phyloP scores from a whole-genome alignment of 2,329 filamentous ascomycete species.

The Scleromitrula shiraiana region DNA sequence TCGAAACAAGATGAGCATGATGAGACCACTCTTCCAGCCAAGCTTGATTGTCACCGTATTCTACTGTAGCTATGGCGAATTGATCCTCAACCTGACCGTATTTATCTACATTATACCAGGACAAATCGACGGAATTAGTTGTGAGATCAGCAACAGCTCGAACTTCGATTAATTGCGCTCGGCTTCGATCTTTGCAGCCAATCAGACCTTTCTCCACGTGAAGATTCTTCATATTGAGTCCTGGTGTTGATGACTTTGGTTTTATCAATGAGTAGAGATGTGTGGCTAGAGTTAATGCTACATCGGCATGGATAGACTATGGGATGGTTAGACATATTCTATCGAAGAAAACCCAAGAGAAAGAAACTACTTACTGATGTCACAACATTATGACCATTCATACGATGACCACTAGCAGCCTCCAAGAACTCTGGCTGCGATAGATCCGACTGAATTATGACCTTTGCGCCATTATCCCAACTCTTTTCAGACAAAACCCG shows the following conservation, averaged over 20 bases:
- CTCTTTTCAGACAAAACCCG: constrained; percentile 43
- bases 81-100: background rate
- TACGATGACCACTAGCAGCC: constrained; percentile 46
- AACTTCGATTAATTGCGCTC: constrained; percentile 40
- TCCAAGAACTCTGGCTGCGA: constrained; percentile 31
- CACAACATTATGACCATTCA: constrained; percentile 33
- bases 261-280: constrained; percentile 41
- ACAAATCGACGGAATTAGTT: background rate
- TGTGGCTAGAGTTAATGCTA: constrained; percentile 48
- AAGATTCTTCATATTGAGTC: constrained; percentile 54
- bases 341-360: background rate
- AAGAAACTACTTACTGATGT: background rate
- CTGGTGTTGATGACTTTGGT: constrained; percentile 31
- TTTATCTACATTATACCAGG: background rate
- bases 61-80: background rate
- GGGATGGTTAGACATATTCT: constrained; percentile 40
- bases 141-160: constrained; percentile 43
- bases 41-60: background rate
- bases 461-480: constrained; percentile 39
- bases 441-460: constrained; percentile 46
- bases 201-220: constrained; percentile 65
- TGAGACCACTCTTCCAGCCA: background rate
- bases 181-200: constrained; percentile 22
- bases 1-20: background rate
- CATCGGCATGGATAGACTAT: constrained; percentile 45